These are phyloP conservation scores for Aspergillus oerlinghausenensis DNA, from an alignment of 2,329 filamentous ascomycete species.

Conservation along the genomic window DNA sequence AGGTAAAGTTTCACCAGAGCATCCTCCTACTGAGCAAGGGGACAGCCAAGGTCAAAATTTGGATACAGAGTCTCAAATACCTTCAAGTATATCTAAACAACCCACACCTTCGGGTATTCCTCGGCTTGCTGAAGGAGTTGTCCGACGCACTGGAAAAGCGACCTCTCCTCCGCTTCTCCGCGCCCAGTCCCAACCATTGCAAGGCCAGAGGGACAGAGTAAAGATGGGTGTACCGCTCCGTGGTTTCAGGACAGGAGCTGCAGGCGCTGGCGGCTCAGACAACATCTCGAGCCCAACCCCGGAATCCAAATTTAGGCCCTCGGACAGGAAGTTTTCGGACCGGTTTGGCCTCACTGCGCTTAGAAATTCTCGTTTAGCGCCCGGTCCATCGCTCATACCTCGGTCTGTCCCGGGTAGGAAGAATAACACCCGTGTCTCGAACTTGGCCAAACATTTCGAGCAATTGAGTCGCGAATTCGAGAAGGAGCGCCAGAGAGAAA, in stretches of 20 bases:
- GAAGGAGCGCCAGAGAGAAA: constrained; percentile 83
- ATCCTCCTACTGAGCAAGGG: constrained; percentile 1
- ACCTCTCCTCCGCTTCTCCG: constrained; percentile 47
- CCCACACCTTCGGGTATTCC: constrained; percentile 37
- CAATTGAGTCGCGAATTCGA: constrained; percentile 95
- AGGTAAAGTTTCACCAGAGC: constrained; percentile 12
- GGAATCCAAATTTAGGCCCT: constrained; percentile 33
- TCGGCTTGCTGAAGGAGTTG: constrained; percentile 32
- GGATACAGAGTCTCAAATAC: constrained; percentile 1
- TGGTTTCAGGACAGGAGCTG: constrained; percentile 19
- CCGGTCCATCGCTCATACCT: constrained; percentile 71
- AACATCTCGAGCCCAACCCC: constrained; percentile 19
- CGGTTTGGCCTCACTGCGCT: constrained; percentile 62
- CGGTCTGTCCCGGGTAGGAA: constrained; percentile 71
- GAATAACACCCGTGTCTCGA: constrained; percentile 75
- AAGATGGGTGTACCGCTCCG: constrained; percentile 17
- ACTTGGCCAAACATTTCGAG: constrained; percentile 92
- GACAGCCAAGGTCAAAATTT: constrained; percentile 13
- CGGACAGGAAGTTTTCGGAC: constrained; percentile 74
- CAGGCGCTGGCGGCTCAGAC: constrained; percentile 18
- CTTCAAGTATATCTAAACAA: constrained; percentile 19
- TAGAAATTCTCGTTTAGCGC: constrained; percentile 52
- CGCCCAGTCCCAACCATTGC: constrained; percentile 49
- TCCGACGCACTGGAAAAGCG: constrained; percentile 33
- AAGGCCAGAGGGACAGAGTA: constrained; percentile 28